A percentile compares a stretch with the other conserved stretches of the same genome.
Conservation (phyloP, 2,329 filamentous ascomycete species). For the Scedosporium aurantiacum region DNA sequence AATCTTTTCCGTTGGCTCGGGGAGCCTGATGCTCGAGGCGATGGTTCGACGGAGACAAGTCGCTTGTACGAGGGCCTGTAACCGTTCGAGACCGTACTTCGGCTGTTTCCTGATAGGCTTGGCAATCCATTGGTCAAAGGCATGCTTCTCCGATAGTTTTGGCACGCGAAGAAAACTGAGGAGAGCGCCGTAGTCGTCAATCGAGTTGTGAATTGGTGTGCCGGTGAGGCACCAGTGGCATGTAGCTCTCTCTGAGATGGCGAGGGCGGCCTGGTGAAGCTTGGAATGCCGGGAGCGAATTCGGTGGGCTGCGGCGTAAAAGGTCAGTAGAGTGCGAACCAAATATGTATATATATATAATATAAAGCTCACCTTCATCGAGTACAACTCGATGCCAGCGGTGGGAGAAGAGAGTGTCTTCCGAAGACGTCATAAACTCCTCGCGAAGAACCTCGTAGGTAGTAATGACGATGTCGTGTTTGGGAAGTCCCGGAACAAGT, state of each 20-base stretch:
- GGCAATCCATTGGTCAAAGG: neutral
- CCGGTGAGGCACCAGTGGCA: conserved; percentile 29
- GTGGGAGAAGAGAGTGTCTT: conserved; percentile 4
- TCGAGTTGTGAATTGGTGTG: conserved; percentile 28
- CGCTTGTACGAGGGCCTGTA: neutral
- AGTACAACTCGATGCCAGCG: conserved; percentile 24
- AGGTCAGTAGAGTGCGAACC: neutral
- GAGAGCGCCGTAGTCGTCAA: conserved; percentile 27
- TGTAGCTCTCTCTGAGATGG: conserved; percentile 13
- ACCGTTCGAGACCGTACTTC: neutral
- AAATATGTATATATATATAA: no score
- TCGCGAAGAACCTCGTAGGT: neutral
- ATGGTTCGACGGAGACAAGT: neutral
- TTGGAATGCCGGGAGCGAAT: conserved; percentile 22
- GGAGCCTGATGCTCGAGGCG: neutral
- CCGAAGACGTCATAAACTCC: neutral
- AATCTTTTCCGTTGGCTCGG: neutral
- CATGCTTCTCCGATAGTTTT: conserved; percentile 8
- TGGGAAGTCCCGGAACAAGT: neutral
- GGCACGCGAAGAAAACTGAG: conserved; percentile 20
- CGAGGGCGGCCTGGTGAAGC: conserved; percentile 17
- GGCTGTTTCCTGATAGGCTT: neutral
- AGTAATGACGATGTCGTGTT: neutral
- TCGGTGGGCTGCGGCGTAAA: conserved; percentile 20
- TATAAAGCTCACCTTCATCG: conserved; percentile 28